Conservation (phyloP, 2,329 filamentous ascomycete genomes). For the Fusarium caatingaense region DNA sequence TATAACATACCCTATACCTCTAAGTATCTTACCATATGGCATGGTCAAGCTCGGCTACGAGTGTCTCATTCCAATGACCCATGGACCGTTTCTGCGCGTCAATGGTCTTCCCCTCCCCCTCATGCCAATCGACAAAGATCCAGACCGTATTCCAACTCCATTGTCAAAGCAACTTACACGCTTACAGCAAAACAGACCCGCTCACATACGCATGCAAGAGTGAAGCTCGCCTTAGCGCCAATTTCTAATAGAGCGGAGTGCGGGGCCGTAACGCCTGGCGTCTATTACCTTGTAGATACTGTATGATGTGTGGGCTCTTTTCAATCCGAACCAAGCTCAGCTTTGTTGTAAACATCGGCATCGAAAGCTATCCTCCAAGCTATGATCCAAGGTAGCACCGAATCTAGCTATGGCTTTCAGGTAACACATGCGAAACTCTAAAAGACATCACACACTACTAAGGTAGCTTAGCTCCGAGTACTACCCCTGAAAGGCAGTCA, state of each 20-base stretch:
- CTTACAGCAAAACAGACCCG: constrained; percentile 12
- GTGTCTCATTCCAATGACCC: constrained; percentile 20
- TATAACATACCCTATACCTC: neutral
- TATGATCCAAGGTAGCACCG: neutral
- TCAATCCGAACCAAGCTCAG: constrained; percentile 13
- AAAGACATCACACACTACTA: neutral
- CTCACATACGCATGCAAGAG: constrained; percentile 12
- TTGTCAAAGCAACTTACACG: constrained; percentile 25
- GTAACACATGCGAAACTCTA: neutral
- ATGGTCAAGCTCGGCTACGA: neutral
- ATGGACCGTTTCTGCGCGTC: constrained; percentile 11
- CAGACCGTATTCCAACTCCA: constrained; percentile 29
- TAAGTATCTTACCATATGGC: neutral
- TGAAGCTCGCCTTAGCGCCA: constrained; percentile 32
- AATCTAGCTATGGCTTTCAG: neutral
- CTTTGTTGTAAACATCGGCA: neutral
- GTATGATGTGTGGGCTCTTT: constrained; percentile 5
- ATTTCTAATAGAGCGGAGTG: constrained; percentile 28
- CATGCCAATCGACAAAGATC: constrained; percentile 18
- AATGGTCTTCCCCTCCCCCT: neutral
- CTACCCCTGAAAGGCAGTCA: neutral
- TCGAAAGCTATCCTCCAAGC: neutral
- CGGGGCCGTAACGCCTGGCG: constrained; percentile 35
- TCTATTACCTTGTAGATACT: neutral
- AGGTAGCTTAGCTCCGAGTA: neutral